Base-by-base conservation (phyloP, 148 eudicot species). In the Nepenthes gracilis region DNA sequence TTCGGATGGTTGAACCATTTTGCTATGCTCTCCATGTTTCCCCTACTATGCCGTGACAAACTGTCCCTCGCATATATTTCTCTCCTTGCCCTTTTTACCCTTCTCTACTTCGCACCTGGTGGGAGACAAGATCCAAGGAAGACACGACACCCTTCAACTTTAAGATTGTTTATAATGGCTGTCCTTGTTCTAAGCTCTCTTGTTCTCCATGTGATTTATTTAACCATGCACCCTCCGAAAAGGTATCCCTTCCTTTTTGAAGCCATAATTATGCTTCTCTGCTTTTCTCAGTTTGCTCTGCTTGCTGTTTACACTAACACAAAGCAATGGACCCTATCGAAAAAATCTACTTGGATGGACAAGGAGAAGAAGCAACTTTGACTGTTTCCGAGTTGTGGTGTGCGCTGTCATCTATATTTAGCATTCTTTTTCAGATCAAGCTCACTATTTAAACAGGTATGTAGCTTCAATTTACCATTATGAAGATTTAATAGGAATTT, bases 181-280 rank as follows among this genome's bases (percentile, higher is more conserved):
- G 59, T 79, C 59, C 61, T 80, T 48, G 54, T 72, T 48, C 14
- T 72, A 12, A 63, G 65, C 72, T 77, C 85, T 66, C 66, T 88
- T 12, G 48, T 49, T 47, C 91, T 88, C 63, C 96, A 88, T 61
- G 14, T 82, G 12, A 73, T 83, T 51, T 93, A 86, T 69, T 34
- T 93, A 58, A 74, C 76, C 12, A 8, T 80, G 52, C 50, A 47
- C 12, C 95, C 99, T 36, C 99, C 90, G 12, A 34, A 76, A 72
- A 86, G 81, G 82, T 89, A 89, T 51, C 97, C 95, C 38, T 93
- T 75, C 70, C 85, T 93, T 51, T 86, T 88, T 52, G 99, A 93
- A 74, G 97, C 99, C 15, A 64, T 93, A 59, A 84, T 93, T 61
- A 84, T 89, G 96, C 75, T 77, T 35, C 69, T 86, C 32, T 86